phyloP scores from a whole-genome alignment of 176 grass and related monocot species.

The Bonia amplexicaulis region DNA sequence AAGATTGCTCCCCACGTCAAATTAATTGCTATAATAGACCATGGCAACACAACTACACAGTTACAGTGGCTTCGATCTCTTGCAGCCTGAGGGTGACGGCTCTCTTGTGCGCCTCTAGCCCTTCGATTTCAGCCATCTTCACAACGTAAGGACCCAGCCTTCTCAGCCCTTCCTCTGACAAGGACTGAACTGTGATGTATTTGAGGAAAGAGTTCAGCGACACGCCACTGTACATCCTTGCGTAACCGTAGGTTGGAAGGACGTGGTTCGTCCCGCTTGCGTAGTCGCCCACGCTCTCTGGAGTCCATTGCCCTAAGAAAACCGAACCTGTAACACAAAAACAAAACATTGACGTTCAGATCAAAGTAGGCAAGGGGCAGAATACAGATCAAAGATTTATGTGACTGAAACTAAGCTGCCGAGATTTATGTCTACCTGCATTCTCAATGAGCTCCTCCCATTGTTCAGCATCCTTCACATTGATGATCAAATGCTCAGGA shows the following conservation, averaged over 20 bases:
- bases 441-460: slow-evolving; percentile 89
- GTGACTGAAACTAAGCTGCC: not conserved
- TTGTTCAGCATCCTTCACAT: slow-evolving; percentile 75
- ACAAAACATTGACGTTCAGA: not conserved
- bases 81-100: slow-evolving; percentile 85
- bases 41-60: slow-evolving; percentile 32
- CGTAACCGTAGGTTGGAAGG: slow-evolving; percentile 89
- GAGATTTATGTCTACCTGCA: slow-evolving; percentile 52
- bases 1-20: not conserved
- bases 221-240: slow-evolving; percentile 93
- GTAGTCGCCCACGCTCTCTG: slow-evolving; percentile 87
- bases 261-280: slow-evolving; percentile 89
- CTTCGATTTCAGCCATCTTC: slow-evolving; percentile 92
- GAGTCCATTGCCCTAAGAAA: slow-evolving; percentile 88
- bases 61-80: slow-evolving; percentile 52
- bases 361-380: not conserved
- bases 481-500: slow-evolving; percentile 94
- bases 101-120: slow-evolving; percentile 88
- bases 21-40: not conserved
- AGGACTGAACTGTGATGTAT: slow-evolving; percentile 86
- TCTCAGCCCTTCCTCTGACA: slow-evolving; percentile 79
- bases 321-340: slow-evolving; percentile 61
- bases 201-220: slow-evolving; percentile 91
- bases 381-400: not conserved
- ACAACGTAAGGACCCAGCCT: slow-evolving; percentile 67